Evolutionary conservation across 805 yeast genomes (phyloP), one percentile per base, ranked within the genome.

Genomic region (Saccharomyces kudriavzevii): DNA sequence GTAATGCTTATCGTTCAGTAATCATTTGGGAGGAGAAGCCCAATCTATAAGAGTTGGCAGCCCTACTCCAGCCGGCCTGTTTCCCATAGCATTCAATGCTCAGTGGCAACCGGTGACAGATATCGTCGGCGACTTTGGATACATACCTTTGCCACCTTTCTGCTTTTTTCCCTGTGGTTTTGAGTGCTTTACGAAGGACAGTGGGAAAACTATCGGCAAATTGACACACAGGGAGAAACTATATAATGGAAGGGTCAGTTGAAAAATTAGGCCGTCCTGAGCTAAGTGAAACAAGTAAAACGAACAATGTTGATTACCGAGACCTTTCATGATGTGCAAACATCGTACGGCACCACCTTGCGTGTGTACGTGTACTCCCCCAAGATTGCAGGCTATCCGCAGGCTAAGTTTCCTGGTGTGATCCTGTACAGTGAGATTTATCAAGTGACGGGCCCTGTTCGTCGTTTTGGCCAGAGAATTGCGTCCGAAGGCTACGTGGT

Each of bases 391-490:
- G 83, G 83, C 52, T 86, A 84, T 70, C 92, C 94, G n/a, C 70
- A 76, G 43, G 94, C 87, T 53, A 83, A 82, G 64, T 87, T 86
- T 64, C 94, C 95, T 1, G 95, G 87, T 43, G 94, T 87, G 2
- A 69, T 87, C 31, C 88, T 86, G 14, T 87, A 82, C 70, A 81
- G 88, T 52, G 95, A 87, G 68, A 87, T 87, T 59, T 87, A 87
- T 68, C 95, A 87, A 69, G 92, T 75, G 14, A 83, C 89, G 6
- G 95, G 95, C 0, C 94, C 95, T 3, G 95, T 87, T 28, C 72
- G 86, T 5, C 73, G 94, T 56, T 83, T 87, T 64, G 92, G 89
- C 29, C 84, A 84, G 60, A 83, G 79, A 59, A 87, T 87, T 62
- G 92, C 92, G 1, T 82, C 88, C 24, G 85, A 84, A 64, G 95